Evolutionary conservation across 345 rosid species (phyloP).

Genomic region (Aegle marmelos): DNA sequence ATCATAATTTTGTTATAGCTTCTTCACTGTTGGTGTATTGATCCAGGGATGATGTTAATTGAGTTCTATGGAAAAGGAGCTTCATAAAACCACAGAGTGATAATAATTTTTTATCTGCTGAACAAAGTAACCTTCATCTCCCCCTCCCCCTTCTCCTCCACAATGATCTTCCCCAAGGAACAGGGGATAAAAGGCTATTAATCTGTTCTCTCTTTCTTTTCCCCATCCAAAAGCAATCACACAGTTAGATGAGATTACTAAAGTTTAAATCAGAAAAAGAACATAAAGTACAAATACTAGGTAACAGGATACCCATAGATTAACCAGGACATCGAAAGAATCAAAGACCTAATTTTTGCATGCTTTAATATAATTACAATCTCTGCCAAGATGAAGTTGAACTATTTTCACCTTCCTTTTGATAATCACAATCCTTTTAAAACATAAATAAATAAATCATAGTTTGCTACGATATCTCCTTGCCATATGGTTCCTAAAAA

Average conservation of each 20-base stretch:
- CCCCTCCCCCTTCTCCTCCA: neutral
- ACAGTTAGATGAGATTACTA: neutral
- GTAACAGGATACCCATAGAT: neutral
- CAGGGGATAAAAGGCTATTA: neutral
- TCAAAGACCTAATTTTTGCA: neutral
- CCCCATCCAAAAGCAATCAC: neutral
- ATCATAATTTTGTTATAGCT: neutral
- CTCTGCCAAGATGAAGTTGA: neutral
- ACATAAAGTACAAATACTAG: neutral
- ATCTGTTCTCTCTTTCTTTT: neutral
- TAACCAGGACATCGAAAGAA: neutral
- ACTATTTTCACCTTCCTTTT: neutral
- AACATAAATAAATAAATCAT: neutral
- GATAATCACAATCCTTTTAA: neutral
- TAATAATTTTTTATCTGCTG: neutral
- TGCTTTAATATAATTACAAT: neutral
- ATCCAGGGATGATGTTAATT: neutral
- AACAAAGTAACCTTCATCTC: neutral
- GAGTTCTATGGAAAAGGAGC: neutral
- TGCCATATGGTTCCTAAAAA: neutral
- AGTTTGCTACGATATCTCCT: neutral
- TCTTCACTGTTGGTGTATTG: neutral
- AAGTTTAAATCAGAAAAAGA: neutral
- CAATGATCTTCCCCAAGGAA: neutral
- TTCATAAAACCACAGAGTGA: neutral